Percentiles rank a stretch among this genome's conserved stretches.
phyloP scores from a whole-genome alignment of 495 filamentous ascomycete species.

The Annulohypoxylon moriforme region DNA sequence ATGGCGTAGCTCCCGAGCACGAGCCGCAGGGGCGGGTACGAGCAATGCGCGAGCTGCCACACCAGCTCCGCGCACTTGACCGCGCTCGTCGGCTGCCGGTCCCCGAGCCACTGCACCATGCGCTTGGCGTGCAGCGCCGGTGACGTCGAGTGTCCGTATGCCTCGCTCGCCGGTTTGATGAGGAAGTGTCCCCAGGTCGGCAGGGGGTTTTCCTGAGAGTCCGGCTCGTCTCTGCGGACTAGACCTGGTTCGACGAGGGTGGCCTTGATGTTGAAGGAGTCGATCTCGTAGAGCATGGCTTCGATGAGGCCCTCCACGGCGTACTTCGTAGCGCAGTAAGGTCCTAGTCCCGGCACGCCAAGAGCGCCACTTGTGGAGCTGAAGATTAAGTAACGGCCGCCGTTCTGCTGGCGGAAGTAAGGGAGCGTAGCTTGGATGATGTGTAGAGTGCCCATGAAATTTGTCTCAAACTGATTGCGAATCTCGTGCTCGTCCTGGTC shows the following conservation, averaged over 20 bases:
- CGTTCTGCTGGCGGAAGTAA: slow-evolving; percentile 80
- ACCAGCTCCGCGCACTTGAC: slow-evolving; percentile 95
- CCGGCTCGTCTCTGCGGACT: slow-evolving; percentile 78
- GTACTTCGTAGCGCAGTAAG: slow-evolving; percentile 96
- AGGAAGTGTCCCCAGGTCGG: slow-evolving; percentile 91
- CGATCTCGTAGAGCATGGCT: slow-evolving; percentile 94
- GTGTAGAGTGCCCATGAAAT: slow-evolving; percentile 92
- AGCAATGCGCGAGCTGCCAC: slow-evolving; percentile 95
- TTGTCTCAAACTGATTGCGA: slow-evolving; percentile 95
- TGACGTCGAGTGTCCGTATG: slow-evolving; percentile 78
- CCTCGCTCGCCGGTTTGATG: slow-evolving; percentile 84
- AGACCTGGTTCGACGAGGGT: slow-evolving; percentile 93
- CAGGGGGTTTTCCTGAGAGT: slow-evolving; percentile 62
- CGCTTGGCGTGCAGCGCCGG: slow-evolving; percentile 90
- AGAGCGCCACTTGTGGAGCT: slow-evolving; percentile 89
- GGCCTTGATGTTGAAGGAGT: slow-evolving; percentile 89
- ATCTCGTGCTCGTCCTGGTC: slow-evolving; percentile 96
- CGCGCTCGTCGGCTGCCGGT: slow-evolving; percentile 90
- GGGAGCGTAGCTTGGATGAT: slow-evolving; percentile 91
- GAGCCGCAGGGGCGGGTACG: slow-evolving; percentile 85
- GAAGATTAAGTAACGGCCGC: slow-evolving; percentile 91
- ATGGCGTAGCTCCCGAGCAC: slow-evolving; percentile 93
- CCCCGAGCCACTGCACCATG: slow-evolving; percentile 95
- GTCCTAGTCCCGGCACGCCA: slow-evolving; percentile 90
- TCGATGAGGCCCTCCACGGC: slow-evolving; percentile 95